Evolutionary conservation across 805 yeast species (phyloP).

Genomic region (Sungouiozyma ichnusensis): DNA sequence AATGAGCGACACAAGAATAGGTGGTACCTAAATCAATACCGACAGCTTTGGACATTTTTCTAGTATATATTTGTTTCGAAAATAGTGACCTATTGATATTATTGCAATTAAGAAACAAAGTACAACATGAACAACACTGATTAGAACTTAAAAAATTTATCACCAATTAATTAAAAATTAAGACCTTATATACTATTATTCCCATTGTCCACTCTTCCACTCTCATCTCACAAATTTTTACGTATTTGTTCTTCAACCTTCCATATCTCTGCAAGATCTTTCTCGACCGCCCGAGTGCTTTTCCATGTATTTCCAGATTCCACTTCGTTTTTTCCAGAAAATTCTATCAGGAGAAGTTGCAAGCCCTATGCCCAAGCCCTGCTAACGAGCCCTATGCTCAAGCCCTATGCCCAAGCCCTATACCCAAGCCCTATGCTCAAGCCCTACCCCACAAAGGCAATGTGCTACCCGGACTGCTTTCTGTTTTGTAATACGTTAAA

Average conservation of each 20-base stretch:
- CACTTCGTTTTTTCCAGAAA: not conserved
- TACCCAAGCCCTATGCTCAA: no score
- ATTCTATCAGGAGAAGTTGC: no score
- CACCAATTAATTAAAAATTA: no score
- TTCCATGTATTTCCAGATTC: no score
- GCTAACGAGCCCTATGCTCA: not conserved
- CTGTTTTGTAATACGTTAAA: no score
- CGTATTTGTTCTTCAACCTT: not conserved
- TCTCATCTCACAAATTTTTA: no score
- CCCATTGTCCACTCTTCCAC: not conserved
- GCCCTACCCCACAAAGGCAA: no score
- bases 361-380: not conserved
- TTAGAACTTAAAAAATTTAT: not conserved
- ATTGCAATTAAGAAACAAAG: not conserved
- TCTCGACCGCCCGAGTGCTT: not conserved
- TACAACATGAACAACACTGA: not conserved
- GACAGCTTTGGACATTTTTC: conserved; percentile 34
- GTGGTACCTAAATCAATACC: conserved; percentile 96
- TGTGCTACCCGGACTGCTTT: no score
- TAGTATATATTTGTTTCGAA: not conserved
- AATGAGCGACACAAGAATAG: conserved; percentile 93
- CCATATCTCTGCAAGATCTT: not conserved
- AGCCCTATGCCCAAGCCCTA: no score
- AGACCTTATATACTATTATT: not conserved
- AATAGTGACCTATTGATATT: not conserved